Evolutionary conservation across 495 filamentous ascomycete genomes (phyloP).

Genomic region (Achaetomiella virescens): DNA sequence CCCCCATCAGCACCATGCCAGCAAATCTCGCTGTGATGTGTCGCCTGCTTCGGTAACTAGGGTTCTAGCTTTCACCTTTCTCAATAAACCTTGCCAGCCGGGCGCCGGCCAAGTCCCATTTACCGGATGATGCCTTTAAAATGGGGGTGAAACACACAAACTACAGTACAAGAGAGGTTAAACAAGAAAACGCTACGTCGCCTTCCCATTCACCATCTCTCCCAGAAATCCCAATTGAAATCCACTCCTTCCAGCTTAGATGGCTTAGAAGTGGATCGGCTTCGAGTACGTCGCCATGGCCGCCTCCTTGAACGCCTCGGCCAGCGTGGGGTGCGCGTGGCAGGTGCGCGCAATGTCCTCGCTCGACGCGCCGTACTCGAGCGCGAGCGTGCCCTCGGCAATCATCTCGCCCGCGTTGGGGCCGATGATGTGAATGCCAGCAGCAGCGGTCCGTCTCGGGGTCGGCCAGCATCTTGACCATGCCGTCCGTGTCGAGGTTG

Average conservation of each 20-base stretch:
- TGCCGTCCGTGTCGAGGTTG: slow-evolving; percentile 91
- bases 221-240: too few species aligned
- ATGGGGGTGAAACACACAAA: slow-evolving; percentile 11
- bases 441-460: slow-evolving; percentile 94
- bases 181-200: slow-evolving; percentile 15
- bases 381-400: slow-evolving; percentile 88
- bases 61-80: slow-evolving; percentile 6
- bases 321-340: slow-evolving; percentile 93
- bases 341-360: slow-evolving; percentile 95
- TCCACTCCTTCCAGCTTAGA: neutral
- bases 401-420: slow-evolving; percentile 98
- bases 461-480: slow-evolving; percentile 96
- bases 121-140: slow-evolving; percentile 14
- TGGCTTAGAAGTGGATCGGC: slow-evolving; percentile 83
- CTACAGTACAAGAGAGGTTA: slow-evolving; percentile 22
- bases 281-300: slow-evolving; percentile 97
- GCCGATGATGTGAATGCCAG: slow-evolving; percentile 92
- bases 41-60: neutral
- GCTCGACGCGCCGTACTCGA: slow-evolving; percentile 92
- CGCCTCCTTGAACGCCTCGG: slow-evolving; percentile 99
- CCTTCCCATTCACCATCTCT: neutral
- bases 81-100: slow-evolving; percentile 14
- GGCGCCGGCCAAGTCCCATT: slow-evolving; percentile 21
- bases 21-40: neutral
- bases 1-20: neutral